Conservation (phyloP, 148 eudicot species). For the Suaeda aralocaspica region DNA sequence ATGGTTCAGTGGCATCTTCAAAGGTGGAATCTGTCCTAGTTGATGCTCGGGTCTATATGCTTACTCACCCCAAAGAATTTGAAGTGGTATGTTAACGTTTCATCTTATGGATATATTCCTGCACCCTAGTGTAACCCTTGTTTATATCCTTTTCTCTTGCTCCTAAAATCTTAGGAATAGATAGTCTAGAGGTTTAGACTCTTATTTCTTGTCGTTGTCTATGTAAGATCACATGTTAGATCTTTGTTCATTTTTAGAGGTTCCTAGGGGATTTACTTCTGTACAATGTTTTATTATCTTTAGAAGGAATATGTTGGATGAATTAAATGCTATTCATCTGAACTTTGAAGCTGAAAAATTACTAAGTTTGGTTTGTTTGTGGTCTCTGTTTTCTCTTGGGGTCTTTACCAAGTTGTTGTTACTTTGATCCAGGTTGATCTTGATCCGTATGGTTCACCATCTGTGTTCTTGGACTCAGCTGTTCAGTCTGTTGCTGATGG, state of each 20-base stretch:
- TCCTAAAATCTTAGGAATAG: too few relatives aligned
- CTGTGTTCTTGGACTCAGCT: constrained; percentile 91
- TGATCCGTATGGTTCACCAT: constrained; percentile 99
- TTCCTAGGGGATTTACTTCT: neutral
- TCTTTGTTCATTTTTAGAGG: neutral
- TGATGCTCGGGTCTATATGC: constrained; percentile 98
- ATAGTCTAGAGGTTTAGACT: neutral
- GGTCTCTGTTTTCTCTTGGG: neutral
- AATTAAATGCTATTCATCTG: too few relatives aligned
- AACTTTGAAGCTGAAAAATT: neutral
- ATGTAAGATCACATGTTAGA: neutral
- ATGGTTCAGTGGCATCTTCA: constrained; percentile 81
- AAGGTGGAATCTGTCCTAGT: constrained; percentile 93
- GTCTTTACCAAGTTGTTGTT: neutral
- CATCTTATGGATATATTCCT: neutral
- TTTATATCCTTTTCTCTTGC: too few relatives aligned
- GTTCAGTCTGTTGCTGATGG: constrained; percentile 91
- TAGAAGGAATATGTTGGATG: neutral
- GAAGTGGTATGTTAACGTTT: constrained; percentile 61
- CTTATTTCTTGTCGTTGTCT: neutral
- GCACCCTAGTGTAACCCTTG: neutral
- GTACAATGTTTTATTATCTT: neutral
- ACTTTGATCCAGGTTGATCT: constrained; percentile 79
- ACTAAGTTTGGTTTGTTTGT: neutral
- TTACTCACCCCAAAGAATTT: constrained; percentile 94